Conservation (phyloP, 768 basidiomycete species). For the Panaeolus papilionaceus region DNA sequence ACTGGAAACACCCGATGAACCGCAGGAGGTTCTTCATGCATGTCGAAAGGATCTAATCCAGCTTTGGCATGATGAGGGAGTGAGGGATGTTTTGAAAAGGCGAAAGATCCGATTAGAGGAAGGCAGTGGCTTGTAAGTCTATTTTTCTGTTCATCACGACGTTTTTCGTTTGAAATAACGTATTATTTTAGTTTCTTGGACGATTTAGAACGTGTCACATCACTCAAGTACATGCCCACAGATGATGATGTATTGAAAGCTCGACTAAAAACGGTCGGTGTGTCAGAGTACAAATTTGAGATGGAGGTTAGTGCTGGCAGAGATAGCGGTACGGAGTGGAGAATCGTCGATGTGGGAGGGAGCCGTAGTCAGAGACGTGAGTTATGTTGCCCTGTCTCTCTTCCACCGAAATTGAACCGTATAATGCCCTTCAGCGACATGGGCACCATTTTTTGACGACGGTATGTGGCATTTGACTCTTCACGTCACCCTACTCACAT, state of each 20-base stretch:
- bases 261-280: constrained; percentile 78
- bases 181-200: constrained; percentile 64
- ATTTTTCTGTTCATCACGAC: not conserved
- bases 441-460: constrained; percentile 77
- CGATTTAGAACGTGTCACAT: constrained; percentile 68
- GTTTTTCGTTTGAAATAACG: constrained; percentile 21
- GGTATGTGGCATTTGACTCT: constrained; percentile 33
- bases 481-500: constrained; percentile 11
- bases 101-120: constrained; percentile 74
- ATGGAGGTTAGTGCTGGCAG: constrained; percentile 65
- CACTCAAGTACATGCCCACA: constrained; percentile 66
- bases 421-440: constrained; percentile 50
- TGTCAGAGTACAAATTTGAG: constrained; percentile 82
- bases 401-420: constrained; percentile 9
- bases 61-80: constrained; percentile 69
- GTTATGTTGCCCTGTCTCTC: constrained; percentile 18
- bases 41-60: constrained; percentile 68
- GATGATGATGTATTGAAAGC: constrained; percentile 84
- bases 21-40: constrained; percentile 63
- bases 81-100: constrained; percentile 59
- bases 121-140: constrained; percentile 74
- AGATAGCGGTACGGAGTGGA: constrained; percentile 70
- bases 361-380: constrained; percentile 62
- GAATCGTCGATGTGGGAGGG: constrained; percentile 81
- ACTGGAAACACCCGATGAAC: constrained; percentile 58